A percentile compares a stretch with the other conserved stretches of the same genome.
phyloP scores from a whole-genome alignment of 1,284 basidiomycete genomes.

The Ganoderma leucocontextum region DNA sequence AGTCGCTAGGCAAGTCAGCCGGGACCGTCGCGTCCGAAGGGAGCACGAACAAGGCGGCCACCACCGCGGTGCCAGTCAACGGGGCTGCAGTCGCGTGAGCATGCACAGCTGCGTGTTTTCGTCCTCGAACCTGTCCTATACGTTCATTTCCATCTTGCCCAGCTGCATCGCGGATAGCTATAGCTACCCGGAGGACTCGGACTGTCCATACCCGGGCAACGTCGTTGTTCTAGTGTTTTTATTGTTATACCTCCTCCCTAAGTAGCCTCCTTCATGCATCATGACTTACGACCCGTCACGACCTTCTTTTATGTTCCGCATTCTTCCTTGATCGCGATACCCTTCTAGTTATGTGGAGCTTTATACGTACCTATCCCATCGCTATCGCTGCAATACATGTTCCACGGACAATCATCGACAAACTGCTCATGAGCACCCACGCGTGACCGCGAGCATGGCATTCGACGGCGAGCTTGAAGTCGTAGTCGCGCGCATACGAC shows the following conservation, averaged over 20 bases:
- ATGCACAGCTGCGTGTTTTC: background rate
- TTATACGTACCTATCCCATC: conserved; percentile 4
- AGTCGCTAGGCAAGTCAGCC: conserved; percentile 25
- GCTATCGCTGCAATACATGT: conserved; percentile 3
- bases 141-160: conserved; percentile 1
- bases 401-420: background rate
- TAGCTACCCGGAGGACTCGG: background rate
- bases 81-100: conserved; percentile 7
- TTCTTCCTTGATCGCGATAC: conserved; percentile 21
- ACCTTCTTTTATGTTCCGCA: conserved; percentile 9
- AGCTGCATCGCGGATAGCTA: background rate
- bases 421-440: background rate
- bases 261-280: conserved; percentile 12
- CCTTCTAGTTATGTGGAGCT: conserved; percentile 1
- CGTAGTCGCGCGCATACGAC: too few relatives aligned
- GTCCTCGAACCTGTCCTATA: conserved; percentile 5
- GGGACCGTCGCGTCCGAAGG: background rate
- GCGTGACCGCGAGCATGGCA: too few relatives aligned
- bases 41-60: conserved; percentile 8
- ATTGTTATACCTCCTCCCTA: conserved; percentile 14
- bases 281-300: conserved; percentile 29
- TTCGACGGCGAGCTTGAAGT: background rate
- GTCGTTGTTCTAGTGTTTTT: conserved; percentile 9
- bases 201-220: conserved; percentile 3
- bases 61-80: conserved; percentile 12